Evolutionary conservation across 352 stramenopile genomes (phyloP).

Genomic region (Phytophthora sansomeana): DNA sequence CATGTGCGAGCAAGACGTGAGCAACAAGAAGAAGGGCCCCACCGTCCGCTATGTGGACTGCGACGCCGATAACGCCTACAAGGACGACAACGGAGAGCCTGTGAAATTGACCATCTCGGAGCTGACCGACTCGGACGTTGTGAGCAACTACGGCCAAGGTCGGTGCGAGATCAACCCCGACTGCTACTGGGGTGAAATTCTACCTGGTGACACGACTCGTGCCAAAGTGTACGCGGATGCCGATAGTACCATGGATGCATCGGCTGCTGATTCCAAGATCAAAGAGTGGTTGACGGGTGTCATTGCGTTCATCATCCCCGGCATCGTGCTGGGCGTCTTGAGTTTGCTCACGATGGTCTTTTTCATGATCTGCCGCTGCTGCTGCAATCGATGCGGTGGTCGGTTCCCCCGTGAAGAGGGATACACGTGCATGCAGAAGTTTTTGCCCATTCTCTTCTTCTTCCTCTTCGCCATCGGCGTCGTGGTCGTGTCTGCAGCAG

Average conservation of each 20-base stretch:
- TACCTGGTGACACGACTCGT: constrained; percentile 39
- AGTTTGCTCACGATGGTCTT: constrained; percentile 76
- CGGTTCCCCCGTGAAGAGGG: constrained; percentile 61
- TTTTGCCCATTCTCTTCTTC: constrained; percentile 70
- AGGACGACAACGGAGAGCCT: constrained; percentile 44
- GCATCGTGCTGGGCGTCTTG: constrained; percentile 62
- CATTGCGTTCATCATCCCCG: constrained; percentile 61
- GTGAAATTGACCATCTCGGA: constrained; percentile 34
- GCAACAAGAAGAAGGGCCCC: constrained; percentile 19
- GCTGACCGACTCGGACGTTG: constrained; percentile 34
- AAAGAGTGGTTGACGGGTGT: constrained; percentile 64
- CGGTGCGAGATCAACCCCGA: constrained; percentile 69
- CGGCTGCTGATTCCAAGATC: constrained; percentile 38
- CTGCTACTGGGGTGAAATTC: constrained; percentile 68
- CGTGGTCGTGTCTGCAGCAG: constrained; percentile 50
- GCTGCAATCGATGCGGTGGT: constrained; percentile 76
- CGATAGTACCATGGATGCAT: constrained; percentile 39
- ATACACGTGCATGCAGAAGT: constrained; percentile 78
- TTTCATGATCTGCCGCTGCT: constrained; percentile 79
- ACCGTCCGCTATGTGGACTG: constrained; percentile 45
- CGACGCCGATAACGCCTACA: constrained; percentile 45
- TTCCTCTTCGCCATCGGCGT: constrained; percentile 65
- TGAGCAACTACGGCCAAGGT: constrained; percentile 39
- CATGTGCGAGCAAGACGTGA: constrained; percentile 50
- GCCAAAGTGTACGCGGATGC: constrained; percentile 40